phyloP scores from a whole-genome alignment of 108 stramenopile species.

The Pseudonitzschia delicatissima region DNA sequence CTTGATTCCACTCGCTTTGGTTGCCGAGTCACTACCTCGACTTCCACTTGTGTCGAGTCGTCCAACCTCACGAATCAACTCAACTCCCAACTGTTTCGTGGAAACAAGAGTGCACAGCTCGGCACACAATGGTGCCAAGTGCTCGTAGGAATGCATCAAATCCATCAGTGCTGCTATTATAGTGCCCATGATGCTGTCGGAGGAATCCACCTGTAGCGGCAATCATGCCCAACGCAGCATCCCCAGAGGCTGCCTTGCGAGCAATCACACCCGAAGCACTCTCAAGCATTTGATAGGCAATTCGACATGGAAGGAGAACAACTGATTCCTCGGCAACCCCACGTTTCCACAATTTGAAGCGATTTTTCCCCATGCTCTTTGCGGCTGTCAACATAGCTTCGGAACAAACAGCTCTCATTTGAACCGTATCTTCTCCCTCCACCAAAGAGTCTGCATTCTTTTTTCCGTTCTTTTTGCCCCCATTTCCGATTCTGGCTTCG shows the following conservation, averaged over 20 bases:
- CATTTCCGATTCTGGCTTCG: constrained; percentile 50
- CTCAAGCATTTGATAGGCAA: constrained; percentile 84
- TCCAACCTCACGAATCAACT: constrained; percentile 74
- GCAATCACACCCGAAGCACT: constrained; percentile 57
- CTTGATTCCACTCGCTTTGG: constrained; percentile 75
- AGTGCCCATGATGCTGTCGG: constrained; percentile 47
- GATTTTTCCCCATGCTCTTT: constrained; percentile 51
- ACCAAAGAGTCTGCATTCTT: constrained; percentile 14
- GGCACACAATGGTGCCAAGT: constrained; percentile 71
- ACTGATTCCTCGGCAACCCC: constrained; percentile 81
- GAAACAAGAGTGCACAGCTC: constrained; percentile 69
- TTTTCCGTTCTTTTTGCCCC: constrained; percentile 16
- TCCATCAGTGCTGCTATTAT: constrained; percentile 82
- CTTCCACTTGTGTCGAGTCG: constrained; percentile 50
- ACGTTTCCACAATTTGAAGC: constrained; percentile 66
- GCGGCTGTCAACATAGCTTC: constrained; percentile 65
- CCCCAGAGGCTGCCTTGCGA: constrained; percentile 62
- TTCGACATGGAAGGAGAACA: constrained; percentile 71
- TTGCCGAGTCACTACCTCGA: constrained; percentile 35
- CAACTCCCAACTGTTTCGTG: constrained; percentile 51
- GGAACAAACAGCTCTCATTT: constrained; percentile 53
- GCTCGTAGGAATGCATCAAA: constrained; percentile 82
- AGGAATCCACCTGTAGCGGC: constrained; percentile 61
- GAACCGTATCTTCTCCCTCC: constrained; percentile 28
- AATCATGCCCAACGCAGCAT: constrained; percentile 69